These are phyloP conservation scores for Ricinus communis DNA, from an alignment of 345 rosid genomes.

Conservation along the genomic window DNA sequence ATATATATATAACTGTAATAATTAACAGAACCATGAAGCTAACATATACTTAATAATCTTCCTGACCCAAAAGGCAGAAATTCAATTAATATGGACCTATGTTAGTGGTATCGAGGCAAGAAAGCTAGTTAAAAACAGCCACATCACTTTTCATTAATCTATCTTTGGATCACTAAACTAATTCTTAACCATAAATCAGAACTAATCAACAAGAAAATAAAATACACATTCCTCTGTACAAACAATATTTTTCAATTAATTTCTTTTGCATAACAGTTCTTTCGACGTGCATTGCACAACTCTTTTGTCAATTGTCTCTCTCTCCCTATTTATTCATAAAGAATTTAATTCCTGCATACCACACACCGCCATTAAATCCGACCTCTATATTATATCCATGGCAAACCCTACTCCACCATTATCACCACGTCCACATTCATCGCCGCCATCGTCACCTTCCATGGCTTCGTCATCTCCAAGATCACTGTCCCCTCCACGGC, in stretches of 20 bases:
- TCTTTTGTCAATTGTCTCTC: too few species aligned
- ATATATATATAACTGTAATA: too few species aligned
- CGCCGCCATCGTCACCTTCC: constrained; percentile 17
- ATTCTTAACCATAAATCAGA: constrained; percentile 18
- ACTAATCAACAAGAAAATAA: neutral
- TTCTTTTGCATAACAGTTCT: neutral
- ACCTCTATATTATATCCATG: neutral
- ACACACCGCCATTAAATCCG: too few species aligned
- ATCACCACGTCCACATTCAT: neutral
- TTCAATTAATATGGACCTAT: neutral
- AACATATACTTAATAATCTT: too few species aligned
- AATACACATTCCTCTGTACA: neutral
- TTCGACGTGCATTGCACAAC: constrained; percentile 20
- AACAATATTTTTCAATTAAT: neutral
- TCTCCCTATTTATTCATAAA: too few species aligned
- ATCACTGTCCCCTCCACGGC: constrained; percentile 12
- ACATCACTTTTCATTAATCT: neutral
- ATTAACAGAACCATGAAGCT: too few species aligned
- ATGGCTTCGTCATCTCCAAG: neutral
- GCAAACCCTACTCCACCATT: neutral
- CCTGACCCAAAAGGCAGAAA: neutral
- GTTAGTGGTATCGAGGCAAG: neutral
- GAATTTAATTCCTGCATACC: too few species aligned
- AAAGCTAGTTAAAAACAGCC: neutral
- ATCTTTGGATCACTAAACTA: neutral